Conservation (phyloP, 441 rosid genomes). For the Theobroma grandiflorum region DNA sequence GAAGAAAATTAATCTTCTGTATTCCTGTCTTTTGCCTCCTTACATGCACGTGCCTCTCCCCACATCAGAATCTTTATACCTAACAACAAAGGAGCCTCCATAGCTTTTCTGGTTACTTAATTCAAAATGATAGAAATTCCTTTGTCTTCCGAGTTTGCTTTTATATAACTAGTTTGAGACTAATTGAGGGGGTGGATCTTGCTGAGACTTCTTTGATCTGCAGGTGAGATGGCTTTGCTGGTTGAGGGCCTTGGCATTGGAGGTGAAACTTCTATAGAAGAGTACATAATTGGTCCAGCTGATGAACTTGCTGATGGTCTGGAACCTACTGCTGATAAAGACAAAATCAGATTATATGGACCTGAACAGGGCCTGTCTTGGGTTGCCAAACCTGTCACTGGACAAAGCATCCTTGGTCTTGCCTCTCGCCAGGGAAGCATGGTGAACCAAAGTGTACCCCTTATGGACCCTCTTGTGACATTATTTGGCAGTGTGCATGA, state of each 20-base stretch:
- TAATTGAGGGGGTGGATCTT: constrained; percentile 11
- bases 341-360: constrained; percentile 61
- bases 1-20: neutral
- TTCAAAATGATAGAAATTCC: neutral
- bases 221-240: constrained; percentile 84
- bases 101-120: neutral
- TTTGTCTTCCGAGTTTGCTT: neutral
- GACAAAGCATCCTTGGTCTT: constrained; percentile 55
- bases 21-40: neutral
- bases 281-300: constrained; percentile 64
- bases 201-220: constrained; percentile 24
- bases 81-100: neutral
- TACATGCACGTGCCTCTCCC: neutral
- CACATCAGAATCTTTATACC: neutral
- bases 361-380: constrained; percentile 67
- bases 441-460: constrained; percentile 58
- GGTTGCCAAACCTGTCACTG: constrained; percentile 67
- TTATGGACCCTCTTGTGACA: constrained; percentile 75
- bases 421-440: constrained; percentile 74
- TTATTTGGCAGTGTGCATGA: constrained; percentile 73
- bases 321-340: constrained; percentile 55
- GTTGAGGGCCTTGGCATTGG: constrained; percentile 83
- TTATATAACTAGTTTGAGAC: neutral
- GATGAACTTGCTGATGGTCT: constrained; percentile 57
- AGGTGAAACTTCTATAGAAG: constrained; percentile 76